A percentile compares a stretch with the other conserved stretches of the same genome.
Evolutionary conservation across 1,139 yeast genomes (phyloP).

Genomic region (Geotrichum aggregatum): DNA sequence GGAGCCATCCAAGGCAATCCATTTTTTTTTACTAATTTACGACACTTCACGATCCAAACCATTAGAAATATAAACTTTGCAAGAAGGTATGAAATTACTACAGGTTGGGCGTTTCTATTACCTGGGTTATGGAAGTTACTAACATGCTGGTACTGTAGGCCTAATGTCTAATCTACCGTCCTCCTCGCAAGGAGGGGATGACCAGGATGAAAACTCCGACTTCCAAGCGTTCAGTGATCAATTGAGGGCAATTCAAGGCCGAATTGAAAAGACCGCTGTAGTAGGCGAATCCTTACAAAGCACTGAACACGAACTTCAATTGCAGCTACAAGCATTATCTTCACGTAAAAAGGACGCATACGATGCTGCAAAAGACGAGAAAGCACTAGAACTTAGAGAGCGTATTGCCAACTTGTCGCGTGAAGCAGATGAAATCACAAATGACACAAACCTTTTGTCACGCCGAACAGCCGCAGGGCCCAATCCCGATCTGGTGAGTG

Average conservation of each 20-base stretch:
- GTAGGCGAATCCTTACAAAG: conserved; percentile 20
- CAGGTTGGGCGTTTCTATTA: background rate
- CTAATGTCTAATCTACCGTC: conserved; percentile 18
- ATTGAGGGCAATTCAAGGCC: conserved; percentile 17
- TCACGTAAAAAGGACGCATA: conserved; percentile 7
- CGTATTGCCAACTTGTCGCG: conserved; percentile 17
- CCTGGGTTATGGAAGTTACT: background rate
- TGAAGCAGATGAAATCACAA: conserved; percentile 16
- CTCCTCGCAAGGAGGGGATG: conserved; percentile 7
- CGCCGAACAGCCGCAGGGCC: conserved; percentile 11
- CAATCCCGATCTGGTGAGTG: conserved; percentile 9
- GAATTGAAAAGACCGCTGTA: conserved; percentile 19
- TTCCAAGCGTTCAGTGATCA: conserved; percentile 17
- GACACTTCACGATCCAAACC: conserved; percentile 1
- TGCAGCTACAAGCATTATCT: conserved; percentile 17
- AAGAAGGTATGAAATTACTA: conserved; percentile 6
- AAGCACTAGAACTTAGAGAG: conserved; percentile 15
- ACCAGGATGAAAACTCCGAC: conserved; percentile 12
- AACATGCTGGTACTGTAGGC: conserved; percentile 1
- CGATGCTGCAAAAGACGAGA: conserved; percentile 17
- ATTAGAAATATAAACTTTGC: background rate
- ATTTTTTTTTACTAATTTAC: background rate
- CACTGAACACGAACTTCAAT: conserved; percentile 22
- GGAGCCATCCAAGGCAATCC: background rate
- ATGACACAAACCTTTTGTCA: conserved; percentile 13